Percentiles rank a stretch among this genome's conserved stretches.
Evolutionary conservation across 306 rosid species (phyloP).

Genomic region (Crotalaria pallida): DNA sequence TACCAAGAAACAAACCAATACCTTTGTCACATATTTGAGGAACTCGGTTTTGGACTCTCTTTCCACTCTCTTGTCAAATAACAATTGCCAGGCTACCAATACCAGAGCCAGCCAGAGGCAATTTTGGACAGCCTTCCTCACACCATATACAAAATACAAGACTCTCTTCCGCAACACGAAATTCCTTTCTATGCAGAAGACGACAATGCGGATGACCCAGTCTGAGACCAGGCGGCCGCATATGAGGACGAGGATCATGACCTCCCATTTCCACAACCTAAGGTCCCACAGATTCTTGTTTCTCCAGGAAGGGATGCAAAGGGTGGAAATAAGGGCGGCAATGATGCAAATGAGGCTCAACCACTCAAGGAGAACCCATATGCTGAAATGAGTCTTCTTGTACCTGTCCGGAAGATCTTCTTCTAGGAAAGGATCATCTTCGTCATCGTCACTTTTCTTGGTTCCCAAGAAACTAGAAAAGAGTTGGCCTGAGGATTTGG

Average conservation of each 20-base stretch:
- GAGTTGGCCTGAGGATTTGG: conserved; percentile 59
- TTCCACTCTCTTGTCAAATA: conserved; percentile 65
- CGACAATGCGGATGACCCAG: conserved; percentile 55
- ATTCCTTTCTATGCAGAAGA: conserved; percentile 67
- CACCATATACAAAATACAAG: conserved; percentile 79
- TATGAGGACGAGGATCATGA: conserved; percentile 58
- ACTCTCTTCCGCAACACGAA: conserved; percentile 68
- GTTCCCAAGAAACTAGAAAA: conserved; percentile 53
- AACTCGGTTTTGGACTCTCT: conserved; percentile 34
- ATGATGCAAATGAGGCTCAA: conserved; percentile 51
- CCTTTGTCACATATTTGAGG: conserved; percentile 46
- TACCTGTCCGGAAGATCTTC: conserved; percentile 63
- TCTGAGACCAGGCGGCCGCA: conserved; percentile 83
- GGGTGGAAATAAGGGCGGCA: conserved; percentile 41
- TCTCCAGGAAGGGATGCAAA: conserved; percentile 34
- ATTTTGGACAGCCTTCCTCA: conserved; percentile 65
- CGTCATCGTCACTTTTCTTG: conserved; percentile 28
- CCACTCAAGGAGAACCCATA: conserved; percentile 55
- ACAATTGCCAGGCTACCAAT: conserved; percentile 59
- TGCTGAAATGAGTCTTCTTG: conserved; percentile 30
- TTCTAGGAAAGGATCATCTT: conserved; percentile 71
- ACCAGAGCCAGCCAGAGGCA: conserved; percentile 81
- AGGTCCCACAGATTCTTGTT: conserved; percentile 46
- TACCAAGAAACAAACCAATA: conserved; percentile 57
- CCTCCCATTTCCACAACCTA: conserved; percentile 85